Evolutionary conservation across 345 rosid genomes (phyloP).

Genomic region (Clarkia xantiana): DNA sequence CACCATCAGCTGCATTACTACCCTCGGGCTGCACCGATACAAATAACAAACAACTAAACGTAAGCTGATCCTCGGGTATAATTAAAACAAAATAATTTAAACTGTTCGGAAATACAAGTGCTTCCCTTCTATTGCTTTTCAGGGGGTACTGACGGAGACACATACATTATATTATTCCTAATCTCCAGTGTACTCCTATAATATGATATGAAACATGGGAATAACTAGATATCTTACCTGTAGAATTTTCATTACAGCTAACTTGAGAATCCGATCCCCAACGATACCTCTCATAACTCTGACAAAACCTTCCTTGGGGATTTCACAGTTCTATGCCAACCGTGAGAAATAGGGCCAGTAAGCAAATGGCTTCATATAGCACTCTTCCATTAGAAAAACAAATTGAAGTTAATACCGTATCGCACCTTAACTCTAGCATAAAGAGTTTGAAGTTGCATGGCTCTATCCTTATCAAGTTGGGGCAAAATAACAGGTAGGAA

Average conservation of each 20-base stretch:
- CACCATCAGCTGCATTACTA: slow-evolving; percentile 53
- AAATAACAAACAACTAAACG: neutral
- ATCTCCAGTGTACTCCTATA: too few relatives aligned
- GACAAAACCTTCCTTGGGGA: slow-evolving; percentile 72
- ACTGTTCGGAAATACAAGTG: too few relatives aligned
- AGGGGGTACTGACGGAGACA: too few relatives aligned
- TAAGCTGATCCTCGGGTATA: neutral
- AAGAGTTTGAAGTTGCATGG: slow-evolving; percentile 71
- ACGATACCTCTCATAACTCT: slow-evolving; percentile 75
- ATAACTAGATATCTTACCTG: slow-evolving; percentile 31
- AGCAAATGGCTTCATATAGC: slow-evolving; percentile 4
- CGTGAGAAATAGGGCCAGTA: slow-evolving; percentile 13
- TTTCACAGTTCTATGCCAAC: slow-evolving; percentile 55
- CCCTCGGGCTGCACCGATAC: slow-evolving; percentile 56
- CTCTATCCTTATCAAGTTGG: slow-evolving; percentile 89
- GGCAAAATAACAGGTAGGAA: slow-evolving; percentile 68
- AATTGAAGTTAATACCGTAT: neutral
- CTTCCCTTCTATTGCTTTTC: too few relatives aligned
- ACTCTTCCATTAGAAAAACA: neutral
- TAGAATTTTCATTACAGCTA: slow-evolving; percentile 61
- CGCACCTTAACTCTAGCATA: slow-evolving; percentile 60
- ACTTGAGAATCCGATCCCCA: slow-evolving; percentile 78
- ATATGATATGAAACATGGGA: neutral
- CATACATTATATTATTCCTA: too few relatives aligned
- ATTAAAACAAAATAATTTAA: too few relatives aligned